Conservation (phyloP, 306 rosid species). For the Carpinus viminea region DNA sequence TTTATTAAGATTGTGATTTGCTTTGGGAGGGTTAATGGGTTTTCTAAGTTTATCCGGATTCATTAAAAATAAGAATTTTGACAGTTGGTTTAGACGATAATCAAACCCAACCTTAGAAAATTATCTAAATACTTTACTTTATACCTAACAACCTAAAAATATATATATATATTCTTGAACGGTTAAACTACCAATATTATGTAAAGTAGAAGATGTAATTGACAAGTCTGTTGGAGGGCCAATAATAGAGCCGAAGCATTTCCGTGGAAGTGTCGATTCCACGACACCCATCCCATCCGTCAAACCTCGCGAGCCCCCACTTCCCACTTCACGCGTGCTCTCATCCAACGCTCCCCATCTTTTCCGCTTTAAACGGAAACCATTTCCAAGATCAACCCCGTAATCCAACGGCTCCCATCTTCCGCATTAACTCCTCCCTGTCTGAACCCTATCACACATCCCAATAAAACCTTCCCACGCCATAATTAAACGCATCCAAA, state of each 20-base stretch:
- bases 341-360: constrained; percentile 58
- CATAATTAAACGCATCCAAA: not conserved
- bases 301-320: constrained; percentile 51
- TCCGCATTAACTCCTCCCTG: constrained; percentile 58
- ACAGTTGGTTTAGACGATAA: too few species aligned
- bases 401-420: constrained; percentile 69
- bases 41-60: too few species aligned
- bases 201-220: too few species aligned
- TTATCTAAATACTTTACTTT: too few species aligned
- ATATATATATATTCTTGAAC: too few species aligned
- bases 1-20: too few species aligned
- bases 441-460: constrained; percentile 15
- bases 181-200: too few species aligned
- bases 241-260: not conserved
- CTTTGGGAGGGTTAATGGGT: too few species aligned
- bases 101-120: too few species aligned
- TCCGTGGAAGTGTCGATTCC: constrained; percentile 19
- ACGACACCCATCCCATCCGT: constrained; percentile 33
- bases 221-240: not conserved
- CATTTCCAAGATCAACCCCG: constrained; percentile 50
- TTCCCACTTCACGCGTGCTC: constrained; percentile 81
- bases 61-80: too few species aligned
- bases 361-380: constrained; percentile 68
- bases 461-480: not conserved
- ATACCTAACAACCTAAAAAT: too few species aligned